Conservation (phyloP, 495 filamentous ascomycete species). For the Penicillium daleae region DNA sequence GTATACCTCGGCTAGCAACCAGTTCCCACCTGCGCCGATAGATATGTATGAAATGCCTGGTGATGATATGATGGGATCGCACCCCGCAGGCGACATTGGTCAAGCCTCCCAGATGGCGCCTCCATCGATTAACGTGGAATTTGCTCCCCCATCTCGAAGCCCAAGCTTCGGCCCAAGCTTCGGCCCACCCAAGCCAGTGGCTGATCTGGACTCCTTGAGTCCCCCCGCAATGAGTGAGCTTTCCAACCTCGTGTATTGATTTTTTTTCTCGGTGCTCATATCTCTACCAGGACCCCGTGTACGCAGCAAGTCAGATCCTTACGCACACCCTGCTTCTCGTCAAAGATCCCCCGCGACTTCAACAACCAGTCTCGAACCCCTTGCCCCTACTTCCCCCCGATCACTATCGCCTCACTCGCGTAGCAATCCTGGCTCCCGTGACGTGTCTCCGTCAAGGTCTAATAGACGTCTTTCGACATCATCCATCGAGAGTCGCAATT, state of each 20-base stretch:
- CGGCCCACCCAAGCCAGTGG: conserved; percentile 64
- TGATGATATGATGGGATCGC: conserved; percentile 36
- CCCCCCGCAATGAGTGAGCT: conserved; percentile 82
- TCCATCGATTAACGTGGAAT: conserved; percentile 91
- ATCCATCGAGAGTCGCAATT: conserved; percentile 82
- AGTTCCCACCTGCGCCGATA: conserved; percentile 52
- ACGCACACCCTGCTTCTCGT: conserved; percentile 49
- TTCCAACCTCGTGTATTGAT: conserved; percentile 9
- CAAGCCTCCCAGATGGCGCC: conserved; percentile 76
- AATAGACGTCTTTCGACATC: conserved; percentile 85
- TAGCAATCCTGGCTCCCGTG: conserved; percentile 54
- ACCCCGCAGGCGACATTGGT: conserved; percentile 59
- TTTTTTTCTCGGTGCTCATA: conserved; percentile 22
- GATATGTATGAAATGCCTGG: conserved; percentile 58
- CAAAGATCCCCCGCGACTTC: conserved; percentile 48
- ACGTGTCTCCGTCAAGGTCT: conserved; percentile 62
- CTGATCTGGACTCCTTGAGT: conserved; percentile 76
- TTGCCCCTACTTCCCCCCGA: conserved; percentile 52
- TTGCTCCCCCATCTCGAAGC: conserved; percentile 81
- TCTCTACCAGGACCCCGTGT: conserved; percentile 56
- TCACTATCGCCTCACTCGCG: conserved; percentile 68
- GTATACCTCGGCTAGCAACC: conserved; percentile 52
- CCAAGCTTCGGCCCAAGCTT: conserved; percentile 73
- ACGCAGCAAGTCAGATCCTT: conserved; percentile 76
- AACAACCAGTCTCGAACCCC: conserved; percentile 50